A percentile compares a stretch with the other conserved stretches of the same genome.
Evolutionary conservation across 371 early-diverging fungal species (phyloP).

Genomic region (Mortierella polycephala): DNA sequence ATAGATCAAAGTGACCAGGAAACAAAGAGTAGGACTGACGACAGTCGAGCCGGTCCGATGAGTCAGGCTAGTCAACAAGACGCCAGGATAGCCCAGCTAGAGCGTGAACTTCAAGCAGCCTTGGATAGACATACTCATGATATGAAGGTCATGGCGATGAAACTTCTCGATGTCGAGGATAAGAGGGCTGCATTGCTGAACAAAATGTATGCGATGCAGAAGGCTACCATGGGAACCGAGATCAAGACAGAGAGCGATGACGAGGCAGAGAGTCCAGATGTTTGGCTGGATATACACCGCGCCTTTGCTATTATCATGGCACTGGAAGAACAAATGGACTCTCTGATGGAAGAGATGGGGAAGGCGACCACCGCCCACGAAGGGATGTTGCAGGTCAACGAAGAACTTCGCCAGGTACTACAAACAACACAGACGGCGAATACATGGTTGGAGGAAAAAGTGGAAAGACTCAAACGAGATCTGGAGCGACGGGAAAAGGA

Average conservation of each 20-base stretch:
- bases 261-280: constrained; percentile 6
- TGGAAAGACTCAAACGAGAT: constrained; percentile 18
- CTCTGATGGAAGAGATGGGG: constrained; percentile 11
- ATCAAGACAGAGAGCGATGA: neutral
- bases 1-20: no score
- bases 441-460: constrained; percentile 9
- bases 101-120: no score
- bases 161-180: neutral
- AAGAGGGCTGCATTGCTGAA: no score
- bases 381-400: neutral
- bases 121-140: no score
- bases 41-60: no score
- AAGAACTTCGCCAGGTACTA: constrained; percentile 7
- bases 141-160: no score
- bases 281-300: constrained; percentile 1
- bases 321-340: neutral
- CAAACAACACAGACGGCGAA: constrained; percentile 1
- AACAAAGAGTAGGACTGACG: no score
- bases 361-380: constrained; percentile 2
- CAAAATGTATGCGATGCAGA: no score
- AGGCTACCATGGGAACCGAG: no score
- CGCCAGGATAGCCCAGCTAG: no score
- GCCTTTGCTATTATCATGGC: constrained; percentile 5
- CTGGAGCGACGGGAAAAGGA: constrained; percentile 18
- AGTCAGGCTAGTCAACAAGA: no score